Evolutionary conservation across 2,329 filamentous ascomycete species (phyloP).

Genomic region (Colletotrichum agaves): DNA sequence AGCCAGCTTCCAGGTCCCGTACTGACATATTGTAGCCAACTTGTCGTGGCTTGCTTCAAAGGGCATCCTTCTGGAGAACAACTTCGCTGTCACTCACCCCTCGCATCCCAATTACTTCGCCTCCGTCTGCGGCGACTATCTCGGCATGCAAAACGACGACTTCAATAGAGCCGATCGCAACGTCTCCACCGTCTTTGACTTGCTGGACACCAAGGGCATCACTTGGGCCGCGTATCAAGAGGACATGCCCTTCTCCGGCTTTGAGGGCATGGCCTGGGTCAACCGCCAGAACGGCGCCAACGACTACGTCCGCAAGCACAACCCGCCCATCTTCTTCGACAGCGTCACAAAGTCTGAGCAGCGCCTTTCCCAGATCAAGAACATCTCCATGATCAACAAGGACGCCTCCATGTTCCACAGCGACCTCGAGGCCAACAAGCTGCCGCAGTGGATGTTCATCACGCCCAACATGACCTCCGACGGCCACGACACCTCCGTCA

Average conservation of each 20-base stretch:
- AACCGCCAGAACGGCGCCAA: constrained; percentile 75
- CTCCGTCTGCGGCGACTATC: constrained; percentile 70
- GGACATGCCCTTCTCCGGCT: constrained; percentile 80
- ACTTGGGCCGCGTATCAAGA: constrained; percentile 81
- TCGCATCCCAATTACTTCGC: constrained; percentile 77
- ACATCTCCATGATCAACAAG: constrained; percentile 59
- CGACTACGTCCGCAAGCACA: constrained; percentile 87
- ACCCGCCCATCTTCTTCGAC: constrained; percentile 74
- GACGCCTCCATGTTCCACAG: constrained; percentile 69
- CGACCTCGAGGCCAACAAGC: constrained; percentile 69
- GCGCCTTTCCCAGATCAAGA: constrained; percentile 78
- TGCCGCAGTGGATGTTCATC: constrained; percentile 80
- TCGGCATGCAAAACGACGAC: constrained; percentile 70
- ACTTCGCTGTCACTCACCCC: constrained; percentile 70
- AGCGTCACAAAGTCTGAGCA: constrained; percentile 67
- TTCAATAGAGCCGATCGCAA: constrained; percentile 69
- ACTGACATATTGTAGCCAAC: constrained; percentile 37
- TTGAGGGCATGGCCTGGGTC: constrained; percentile 70
- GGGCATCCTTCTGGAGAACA: constrained; percentile 47
- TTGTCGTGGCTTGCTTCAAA: constrained; percentile 44
- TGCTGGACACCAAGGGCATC: constrained; percentile 73
- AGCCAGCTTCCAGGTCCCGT: fast-evolving
- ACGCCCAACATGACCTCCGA: constrained; percentile 82
- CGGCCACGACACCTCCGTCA: constrained; percentile 79
- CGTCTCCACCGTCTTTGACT: constrained; percentile 74